Evolutionary conservation across 768 basidiomycete species (phyloP).

Genomic region (Tylopilus cervinicoccineus): DNA sequence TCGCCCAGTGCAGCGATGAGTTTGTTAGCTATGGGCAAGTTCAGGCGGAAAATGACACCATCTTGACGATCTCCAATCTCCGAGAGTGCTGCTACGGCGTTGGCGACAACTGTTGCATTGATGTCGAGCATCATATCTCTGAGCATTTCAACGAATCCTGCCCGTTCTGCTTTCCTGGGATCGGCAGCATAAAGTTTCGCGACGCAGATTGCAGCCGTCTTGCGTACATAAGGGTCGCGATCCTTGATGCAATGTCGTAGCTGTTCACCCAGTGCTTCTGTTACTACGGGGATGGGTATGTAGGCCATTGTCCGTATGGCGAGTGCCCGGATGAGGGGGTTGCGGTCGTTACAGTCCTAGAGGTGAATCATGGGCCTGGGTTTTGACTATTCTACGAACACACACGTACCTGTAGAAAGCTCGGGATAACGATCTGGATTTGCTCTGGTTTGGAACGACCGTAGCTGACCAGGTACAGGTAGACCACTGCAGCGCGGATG

Average conservation of each 20-base stretch:
- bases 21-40: slow-evolving; percentile 83
- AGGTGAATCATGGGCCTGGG: slow-evolving; percentile 11
- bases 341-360: slow-evolving; percentile 93
- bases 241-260: slow-evolving; percentile 91
- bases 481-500: slow-evolving; percentile 68
- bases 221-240: slow-evolving; percentile 95
- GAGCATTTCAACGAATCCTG: slow-evolving; percentile 87
- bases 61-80: slow-evolving; percentile 96
- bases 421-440: slow-evolving; percentile 86
- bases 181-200: slow-evolving; percentile 93
- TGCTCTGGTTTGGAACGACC: slow-evolving; percentile 92
- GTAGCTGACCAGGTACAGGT: slow-evolving; percentile 96
- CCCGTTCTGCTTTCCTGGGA: slow-evolving; percentile 79
- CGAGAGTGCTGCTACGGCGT: slow-evolving; percentile 94
- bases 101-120: slow-evolving; percentile 96
- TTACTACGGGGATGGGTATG: slow-evolving; percentile 88
- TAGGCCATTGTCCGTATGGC: slow-evolving; percentile 99
- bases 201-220: slow-evolving; percentile 97
- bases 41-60: slow-evolving; percentile 89
- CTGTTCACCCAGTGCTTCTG: slow-evolving; percentile 82
- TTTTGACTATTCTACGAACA: slow-evolving; percentile 5
- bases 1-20: slow-evolving; percentile 88
- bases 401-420: slow-evolving; percentile 73
- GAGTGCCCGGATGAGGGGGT: slow-evolving; percentile 93
- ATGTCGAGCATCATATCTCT: slow-evolving; percentile 88